Percentiles rank a stretch among this genome's conserved stretches.
phyloP scores from a whole-genome alignment of 1,139 yeast genomes.

The Hansenula sp. region DNA sequence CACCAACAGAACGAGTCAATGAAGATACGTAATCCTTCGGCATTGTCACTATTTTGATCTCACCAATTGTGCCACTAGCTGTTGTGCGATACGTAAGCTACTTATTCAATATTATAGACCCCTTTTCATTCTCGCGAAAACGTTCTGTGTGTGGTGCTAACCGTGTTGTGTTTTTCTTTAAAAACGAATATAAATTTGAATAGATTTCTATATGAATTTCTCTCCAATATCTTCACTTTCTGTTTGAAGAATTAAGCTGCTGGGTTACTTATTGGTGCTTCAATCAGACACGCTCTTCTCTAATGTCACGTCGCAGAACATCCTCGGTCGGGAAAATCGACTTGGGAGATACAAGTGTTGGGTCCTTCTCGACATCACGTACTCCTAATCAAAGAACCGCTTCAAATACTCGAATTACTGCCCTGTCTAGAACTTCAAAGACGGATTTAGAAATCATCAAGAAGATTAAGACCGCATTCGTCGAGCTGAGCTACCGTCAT shows the following conservation, averaged over 20 bases:
- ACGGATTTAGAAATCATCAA: conserved; percentile 30
- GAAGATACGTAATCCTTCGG: not conserved
- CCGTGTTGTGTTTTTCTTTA: too few species aligned
- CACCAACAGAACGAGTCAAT: conserved; percentile 1
- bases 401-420: conserved; percentile 23
- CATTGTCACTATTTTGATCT: too few species aligned
- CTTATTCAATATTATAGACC: too few species aligned
- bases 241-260: too few species aligned
- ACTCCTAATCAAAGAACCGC: conserved; percentile 28
- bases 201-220: too few species aligned
- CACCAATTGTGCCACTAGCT: too few species aligned
- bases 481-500: conserved; percentile 63
- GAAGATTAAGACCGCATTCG: conserved; percentile 50
- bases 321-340: conserved; percentile 56
- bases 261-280: too few species aligned
- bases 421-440: conserved; percentile 25
- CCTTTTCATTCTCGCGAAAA: too few species aligned
- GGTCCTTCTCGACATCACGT: conserved; percentile 34
- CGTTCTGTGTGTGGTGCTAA: too few species aligned
- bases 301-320: conserved; percentile 27
- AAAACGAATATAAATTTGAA: too few species aligned
- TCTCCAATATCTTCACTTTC: too few species aligned
- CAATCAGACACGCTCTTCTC: not conserved
- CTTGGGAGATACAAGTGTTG: conserved; percentile 53
- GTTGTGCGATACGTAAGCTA: too few species aligned